Evolutionary conservation across 257 asterid species (phyloP), one percentile per base, ranked within the genome.

Genomic region (Solanum pinnatisectum): DNA sequence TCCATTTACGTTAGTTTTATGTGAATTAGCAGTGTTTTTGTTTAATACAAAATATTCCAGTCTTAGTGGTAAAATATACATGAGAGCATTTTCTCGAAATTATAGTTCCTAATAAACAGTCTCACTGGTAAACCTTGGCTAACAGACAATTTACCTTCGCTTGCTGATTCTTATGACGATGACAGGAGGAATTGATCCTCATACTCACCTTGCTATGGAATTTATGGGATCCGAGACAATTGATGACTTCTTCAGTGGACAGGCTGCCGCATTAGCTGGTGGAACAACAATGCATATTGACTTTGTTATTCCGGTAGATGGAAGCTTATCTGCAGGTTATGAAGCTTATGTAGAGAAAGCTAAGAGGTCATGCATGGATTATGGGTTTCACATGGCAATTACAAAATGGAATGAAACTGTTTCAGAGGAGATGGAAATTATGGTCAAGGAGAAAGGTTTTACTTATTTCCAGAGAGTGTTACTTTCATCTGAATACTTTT

Each of bases 231-330:
- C 98, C 6, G 94, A 94, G 90, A 93, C 99, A 16, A 91, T 96
- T 76, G 99, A 97, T 33, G 97, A 95, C 90, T 97, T 93, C 89
- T 96, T 93, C 92, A 96, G 96, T 88, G 99, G 99, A 86, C 99
- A 96, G 90, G 97, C 98, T 12, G 99, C 99, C 59, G 99, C 99
- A 33, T 94, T 97, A 90, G 99, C 99, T 10, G 99, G 99, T 86
- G 99, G 99, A 93, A 97, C 99, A 59, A 97, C 99, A 32, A 93
- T 96, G 99, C 98, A 96, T 86, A 96, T 97, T 87, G 99, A 97
- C 90, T 97, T 97, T 91, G 95, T 96, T 87, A 95, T 97, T 88
- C 99, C 99, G 33, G 94, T 93, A 71, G 93, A 96, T 83, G 99
- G 99, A 74, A 95, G 96, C 91, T 92, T 97, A 88, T 94, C 95